phyloP scores from a whole-genome alignment of 108 stramenopile species.

The Asterionellopsis glacialis region DNA sequence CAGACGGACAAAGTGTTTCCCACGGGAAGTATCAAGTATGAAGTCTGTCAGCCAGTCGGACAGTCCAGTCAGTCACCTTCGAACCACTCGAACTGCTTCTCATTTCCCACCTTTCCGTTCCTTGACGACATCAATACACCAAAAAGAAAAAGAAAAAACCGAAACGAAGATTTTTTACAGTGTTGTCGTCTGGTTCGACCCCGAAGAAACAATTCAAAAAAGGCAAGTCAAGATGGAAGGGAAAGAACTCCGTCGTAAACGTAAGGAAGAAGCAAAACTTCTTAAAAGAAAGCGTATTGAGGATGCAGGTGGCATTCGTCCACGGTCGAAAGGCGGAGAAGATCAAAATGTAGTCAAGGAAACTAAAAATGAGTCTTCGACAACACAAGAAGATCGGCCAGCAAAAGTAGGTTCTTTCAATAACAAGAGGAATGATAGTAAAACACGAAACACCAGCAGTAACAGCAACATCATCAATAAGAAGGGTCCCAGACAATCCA shows the following conservation, averaged over 20 bases:
- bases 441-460: background rate
- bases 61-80: no score
- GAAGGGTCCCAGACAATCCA: background rate
- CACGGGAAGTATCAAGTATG: no score
- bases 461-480: background rate
- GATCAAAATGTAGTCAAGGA: background rate
- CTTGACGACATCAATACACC: no score
- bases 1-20: no score
- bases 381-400: background rate
- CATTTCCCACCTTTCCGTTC: no score
- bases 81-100: no score
- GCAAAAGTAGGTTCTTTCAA: background rate
- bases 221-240: background rate
- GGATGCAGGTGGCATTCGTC: slow-evolving; percentile 49
- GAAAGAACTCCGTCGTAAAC: background rate
- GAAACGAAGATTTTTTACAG: no score
- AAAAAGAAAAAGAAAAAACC: no score
- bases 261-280: slow-evolving; percentile 42
- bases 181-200: no score
- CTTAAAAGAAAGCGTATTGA: slow-evolving; percentile 47
- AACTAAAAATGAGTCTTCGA: background rate
- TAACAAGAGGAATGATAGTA: background rate
- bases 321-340: slow-evolving; percentile 13
- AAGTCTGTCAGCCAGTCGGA: no score
- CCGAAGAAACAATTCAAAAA: no score